A percentile compares a stretch with the other conserved stretches of the same genome.
Evolutionary conservation across 1,284 basidiomycete species (phyloP).

Genomic region (Schizopora paradoxa): DNA sequence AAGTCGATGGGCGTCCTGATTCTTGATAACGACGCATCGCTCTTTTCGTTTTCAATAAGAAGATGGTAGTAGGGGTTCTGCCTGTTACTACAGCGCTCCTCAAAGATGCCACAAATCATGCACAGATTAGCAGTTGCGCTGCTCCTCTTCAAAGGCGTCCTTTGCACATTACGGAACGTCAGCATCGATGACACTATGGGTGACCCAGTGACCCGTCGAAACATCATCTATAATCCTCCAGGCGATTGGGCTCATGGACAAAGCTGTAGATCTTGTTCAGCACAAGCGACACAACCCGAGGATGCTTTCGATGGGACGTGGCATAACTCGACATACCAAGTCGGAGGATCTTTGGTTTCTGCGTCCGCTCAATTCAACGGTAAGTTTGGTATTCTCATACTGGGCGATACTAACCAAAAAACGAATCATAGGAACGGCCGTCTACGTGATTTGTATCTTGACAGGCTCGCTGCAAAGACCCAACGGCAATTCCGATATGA

Average conservation of each 20-base stretch:
- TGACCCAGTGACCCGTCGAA: conserved; percentile 8
- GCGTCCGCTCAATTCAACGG: conserved; percentile 11
- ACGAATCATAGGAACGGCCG: conserved; percentile 5
- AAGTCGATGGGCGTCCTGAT: too few relatives aligned
- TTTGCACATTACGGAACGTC: too few relatives aligned
- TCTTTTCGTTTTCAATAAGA: too few relatives aligned
- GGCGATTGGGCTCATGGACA: conserved; percentile 10
- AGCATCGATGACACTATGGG: conserved; percentile 14
- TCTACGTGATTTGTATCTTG: conserved; percentile 12
- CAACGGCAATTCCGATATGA: conserved; percentile 14
- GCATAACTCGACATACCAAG: conserved; percentile 12
- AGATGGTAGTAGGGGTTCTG: too few relatives aligned
- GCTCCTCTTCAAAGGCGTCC: too few relatives aligned
- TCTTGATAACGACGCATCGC: too few relatives aligned
- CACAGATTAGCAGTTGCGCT: too few relatives aligned
- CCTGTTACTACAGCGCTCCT: too few relatives aligned
- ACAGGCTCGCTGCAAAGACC: conserved; percentile 4
- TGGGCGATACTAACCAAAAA: neutral
- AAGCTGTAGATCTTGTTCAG: conserved; percentile 7
- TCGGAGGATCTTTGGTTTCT: conserved; percentile 1
- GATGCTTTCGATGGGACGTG: conserved; percentile 11
- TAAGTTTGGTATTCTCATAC: neutral
- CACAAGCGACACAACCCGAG: conserved; percentile 2
- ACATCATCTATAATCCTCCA: conserved; percentile 8
- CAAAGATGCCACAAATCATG: too few relatives aligned